Evolutionary conservation across 768 basidiomycete genomes (phyloP).

Genomic region (Macrolepiota dolichaula): DNA sequence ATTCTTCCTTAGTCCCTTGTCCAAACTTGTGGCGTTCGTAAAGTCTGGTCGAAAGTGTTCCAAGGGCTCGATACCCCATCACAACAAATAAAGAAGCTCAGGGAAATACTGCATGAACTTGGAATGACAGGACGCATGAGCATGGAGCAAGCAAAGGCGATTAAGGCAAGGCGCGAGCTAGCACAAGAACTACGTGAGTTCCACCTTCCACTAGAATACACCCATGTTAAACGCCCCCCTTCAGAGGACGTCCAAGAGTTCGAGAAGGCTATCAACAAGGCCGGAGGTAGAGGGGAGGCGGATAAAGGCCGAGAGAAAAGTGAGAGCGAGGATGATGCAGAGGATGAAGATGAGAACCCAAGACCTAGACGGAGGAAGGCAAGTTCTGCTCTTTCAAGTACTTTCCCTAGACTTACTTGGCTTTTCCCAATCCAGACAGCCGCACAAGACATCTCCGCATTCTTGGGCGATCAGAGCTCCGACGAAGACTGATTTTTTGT

Average conservation of each 20-base stretch:
- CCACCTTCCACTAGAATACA: not conserved
- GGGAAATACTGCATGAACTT: slow-evolving; percentile 60
- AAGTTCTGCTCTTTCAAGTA: not conserved
- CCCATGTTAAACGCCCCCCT: not conserved
- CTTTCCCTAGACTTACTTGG: not conserved
- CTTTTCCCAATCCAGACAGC: slow-evolving; percentile 29
- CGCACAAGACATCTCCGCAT: slow-evolving; percentile 64
- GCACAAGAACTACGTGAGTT: slow-evolving; percentile 60
- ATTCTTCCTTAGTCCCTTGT: slow-evolving; percentile 52
- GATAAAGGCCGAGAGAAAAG: slow-evolving; percentile 21
- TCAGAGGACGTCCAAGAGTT: slow-evolving; percentile 78
- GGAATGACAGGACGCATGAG: slow-evolving; percentile 81
- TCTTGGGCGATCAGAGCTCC: slow-evolving; percentile 70
- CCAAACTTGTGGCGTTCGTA: slow-evolving; percentile 72
- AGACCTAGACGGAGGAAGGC: slow-evolving; percentile 42
- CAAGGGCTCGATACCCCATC: slow-evolving; percentile 50
- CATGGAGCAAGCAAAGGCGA: slow-evolving; percentile 75
- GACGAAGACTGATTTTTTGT: slow-evolving; percentile 38
- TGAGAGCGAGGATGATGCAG: slow-evolving; percentile 24
- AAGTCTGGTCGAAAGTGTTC: slow-evolving; percentile 74
- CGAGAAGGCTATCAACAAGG: slow-evolving; percentile 45
- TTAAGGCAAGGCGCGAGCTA: slow-evolving; percentile 71
- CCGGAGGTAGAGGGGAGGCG: slow-evolving; percentile 22
- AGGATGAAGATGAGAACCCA: slow-evolving; percentile 26
- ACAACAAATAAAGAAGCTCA: slow-evolving; percentile 65